Conservation (phyloP, 306 rosid species). For the Vigna hirtella region DNA sequence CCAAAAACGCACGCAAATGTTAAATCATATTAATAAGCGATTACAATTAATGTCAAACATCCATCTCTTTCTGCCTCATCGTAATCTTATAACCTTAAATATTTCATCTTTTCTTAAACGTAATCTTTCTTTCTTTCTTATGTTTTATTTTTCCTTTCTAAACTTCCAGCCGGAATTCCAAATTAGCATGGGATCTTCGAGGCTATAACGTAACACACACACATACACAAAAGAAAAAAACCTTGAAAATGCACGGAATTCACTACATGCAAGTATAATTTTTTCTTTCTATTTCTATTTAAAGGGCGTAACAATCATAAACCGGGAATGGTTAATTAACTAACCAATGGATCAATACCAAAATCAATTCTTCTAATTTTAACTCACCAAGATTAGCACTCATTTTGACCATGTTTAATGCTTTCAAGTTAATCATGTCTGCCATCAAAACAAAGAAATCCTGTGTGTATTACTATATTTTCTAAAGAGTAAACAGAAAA, state of each 20-base stretch:
- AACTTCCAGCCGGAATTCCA: not conserved
- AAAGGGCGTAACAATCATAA: not conserved
- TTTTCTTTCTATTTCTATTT: not conserved
- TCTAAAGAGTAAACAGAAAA: no score
- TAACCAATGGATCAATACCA: not conserved
- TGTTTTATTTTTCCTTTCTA: not conserved
- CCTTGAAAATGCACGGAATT: not conserved
- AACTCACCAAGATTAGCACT: no score
- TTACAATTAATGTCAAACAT: not conserved
- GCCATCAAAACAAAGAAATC: no score
- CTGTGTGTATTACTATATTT: no score
- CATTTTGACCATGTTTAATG: no score
- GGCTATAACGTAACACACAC: not conserved
- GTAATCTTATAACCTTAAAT: not conserved
- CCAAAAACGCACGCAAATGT: not conserved
- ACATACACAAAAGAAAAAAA: not conserved
- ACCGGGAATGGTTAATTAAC: not conserved
- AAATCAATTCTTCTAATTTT: no score
- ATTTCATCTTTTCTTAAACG: not conserved
- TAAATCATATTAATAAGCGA: not conserved
- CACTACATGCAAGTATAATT: not conserved
- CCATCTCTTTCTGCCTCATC: not conserved
- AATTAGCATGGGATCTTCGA: not conserved
- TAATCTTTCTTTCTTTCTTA: slow-evolving; percentile 1
- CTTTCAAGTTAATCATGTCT: no score